Percentiles rank a stretch among this genome's conserved stretches.
Conservation (phyloP, 495 filamentous ascomycete species). For the Hyaloscypha variabilis region DNA sequence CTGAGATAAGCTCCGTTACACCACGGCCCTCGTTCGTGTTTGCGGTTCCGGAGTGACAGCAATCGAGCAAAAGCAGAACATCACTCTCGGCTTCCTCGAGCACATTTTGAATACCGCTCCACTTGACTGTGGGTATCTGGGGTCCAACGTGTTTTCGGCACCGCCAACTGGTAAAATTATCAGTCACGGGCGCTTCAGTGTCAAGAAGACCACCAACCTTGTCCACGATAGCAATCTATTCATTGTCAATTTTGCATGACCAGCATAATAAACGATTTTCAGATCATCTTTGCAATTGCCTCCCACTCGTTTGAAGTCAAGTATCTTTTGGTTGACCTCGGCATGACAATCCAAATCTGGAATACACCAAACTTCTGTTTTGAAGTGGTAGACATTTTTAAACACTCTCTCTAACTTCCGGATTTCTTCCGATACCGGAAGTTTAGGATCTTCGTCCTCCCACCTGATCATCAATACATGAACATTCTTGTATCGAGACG, state of each 20-base stretch:
- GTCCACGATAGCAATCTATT: slow-evolving; percentile 2
- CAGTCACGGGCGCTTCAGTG: no score
- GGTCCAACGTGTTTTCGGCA: background rate
- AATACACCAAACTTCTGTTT: background rate
- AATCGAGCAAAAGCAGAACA: slow-evolving; percentile 55
- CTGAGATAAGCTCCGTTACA: slow-evolving; percentile 54
- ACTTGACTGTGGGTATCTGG: slow-evolving; percentile 31
- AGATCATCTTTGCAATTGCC: slow-evolving; percentile 9
- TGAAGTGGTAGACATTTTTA: background rate
- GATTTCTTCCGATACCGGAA: slow-evolving; percentile 1
- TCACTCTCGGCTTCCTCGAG: slow-evolving; percentile 53
- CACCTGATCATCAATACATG: background rate
- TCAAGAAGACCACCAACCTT: background rate
- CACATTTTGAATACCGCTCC: slow-evolving; percentile 55
- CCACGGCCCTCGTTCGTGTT: slow-evolving; percentile 53
- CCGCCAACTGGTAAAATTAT: slow-evolving; percentile 7
- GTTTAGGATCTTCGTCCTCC: background rate
- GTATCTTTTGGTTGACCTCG: slow-evolving; percentile 9
- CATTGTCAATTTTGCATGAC: background rate
- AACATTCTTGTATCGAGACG: background rate
- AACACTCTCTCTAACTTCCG: background rate
- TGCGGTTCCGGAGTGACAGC: slow-evolving; percentile 55
- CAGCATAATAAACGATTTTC: slow-evolving; percentile 10
- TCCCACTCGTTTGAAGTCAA: background rate
- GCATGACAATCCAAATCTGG: slow-evolving; percentile 1